Conservation (phyloP, 192 early-diverging fungal genomes). For the Dispira simplex region DNA sequence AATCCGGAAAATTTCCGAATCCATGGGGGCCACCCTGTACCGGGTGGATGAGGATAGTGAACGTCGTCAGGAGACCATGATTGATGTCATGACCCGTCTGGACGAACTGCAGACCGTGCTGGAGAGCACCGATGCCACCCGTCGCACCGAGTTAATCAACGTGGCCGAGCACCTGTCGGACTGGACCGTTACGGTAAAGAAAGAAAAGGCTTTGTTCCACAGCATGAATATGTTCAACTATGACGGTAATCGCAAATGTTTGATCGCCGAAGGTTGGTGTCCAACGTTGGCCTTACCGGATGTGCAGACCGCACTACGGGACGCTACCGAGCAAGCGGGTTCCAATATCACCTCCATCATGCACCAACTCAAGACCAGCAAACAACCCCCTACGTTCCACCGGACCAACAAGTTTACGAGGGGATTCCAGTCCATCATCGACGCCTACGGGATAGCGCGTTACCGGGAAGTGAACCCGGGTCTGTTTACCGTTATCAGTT, state of each 20-base stretch:
- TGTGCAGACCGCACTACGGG: conserved; percentile 68
- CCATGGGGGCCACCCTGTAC: conserved; percentile 90
- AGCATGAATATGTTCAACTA: conserved; percentile 94
- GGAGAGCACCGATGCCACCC: conserved; percentile 69
- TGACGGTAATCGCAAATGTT: conserved; percentile 78
- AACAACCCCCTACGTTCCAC: conserved; percentile 88
- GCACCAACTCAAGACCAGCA: conserved; percentile 68
- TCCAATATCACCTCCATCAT: conserved; percentile 79
- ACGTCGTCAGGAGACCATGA: conserved; percentile 66
- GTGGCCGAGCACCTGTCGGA: conserved; percentile 74
- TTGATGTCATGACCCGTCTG: conserved; percentile 68
- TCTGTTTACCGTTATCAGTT: conserved; percentile 89
- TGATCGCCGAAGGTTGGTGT: conserved; percentile 99
- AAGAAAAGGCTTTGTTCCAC: conserved; percentile 97
- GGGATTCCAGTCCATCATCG: conserved; percentile 95
- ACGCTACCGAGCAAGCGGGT: conserved; percentile 76
- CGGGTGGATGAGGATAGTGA: conserved; percentile 68
- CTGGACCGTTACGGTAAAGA: conserved; percentile 85
- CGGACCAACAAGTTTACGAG: conserved; percentile 91
- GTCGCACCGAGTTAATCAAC: conserved; percentile 66
- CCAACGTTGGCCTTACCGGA: conserved; percentile 70
- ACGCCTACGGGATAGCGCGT: conserved; percentile 92
- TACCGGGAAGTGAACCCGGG: conserved; percentile 98
- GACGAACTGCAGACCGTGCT: conserved; percentile 79
- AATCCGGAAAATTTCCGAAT: conserved; percentile 87